phyloP scores from a whole-genome alignment of 2,329 filamentous ascomycete genomes.

The Scedosporium apiospermum region DNA sequence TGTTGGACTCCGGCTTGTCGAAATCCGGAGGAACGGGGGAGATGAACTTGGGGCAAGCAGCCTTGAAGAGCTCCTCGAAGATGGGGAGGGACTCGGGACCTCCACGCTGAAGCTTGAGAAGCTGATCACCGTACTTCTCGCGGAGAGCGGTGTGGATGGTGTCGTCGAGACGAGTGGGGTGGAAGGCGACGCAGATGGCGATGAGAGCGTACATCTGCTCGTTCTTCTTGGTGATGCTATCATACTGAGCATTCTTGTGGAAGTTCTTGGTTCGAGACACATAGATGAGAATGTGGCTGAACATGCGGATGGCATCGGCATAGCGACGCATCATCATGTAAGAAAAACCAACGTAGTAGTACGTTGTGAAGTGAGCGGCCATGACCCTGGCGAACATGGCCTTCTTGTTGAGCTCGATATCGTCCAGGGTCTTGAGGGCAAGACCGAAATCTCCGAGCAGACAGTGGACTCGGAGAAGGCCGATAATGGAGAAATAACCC shows the following conservation, averaged over 20 bases:
- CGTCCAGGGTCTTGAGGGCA: constrained; percentile 95
- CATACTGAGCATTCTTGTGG: constrained; percentile 97
- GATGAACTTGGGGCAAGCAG: constrained; percentile 99
- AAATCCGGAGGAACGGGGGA: constrained; percentile 94
- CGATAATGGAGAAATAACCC: constrained; percentile 98
- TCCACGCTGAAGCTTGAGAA: constrained; percentile 90
- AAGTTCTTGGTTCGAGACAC: constrained; percentile 99
- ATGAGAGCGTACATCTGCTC: constrained; percentile 99
- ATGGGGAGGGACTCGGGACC: constrained; percentile 91
- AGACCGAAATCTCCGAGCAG: constrained; percentile 96
- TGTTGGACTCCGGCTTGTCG: constrained; percentile 89
- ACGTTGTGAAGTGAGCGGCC: constrained; percentile 98
- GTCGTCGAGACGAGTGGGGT: constrained; percentile 93
- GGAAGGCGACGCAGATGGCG: constrained; percentile 96
- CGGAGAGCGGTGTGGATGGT: constrained; percentile 96
- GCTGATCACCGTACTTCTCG: constrained; percentile 99
- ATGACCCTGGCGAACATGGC: constrained; percentile 99
- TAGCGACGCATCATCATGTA: constrained; percentile 99
- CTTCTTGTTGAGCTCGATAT: constrained; percentile 99
- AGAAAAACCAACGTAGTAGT: constrained; percentile 99
- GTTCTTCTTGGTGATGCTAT: constrained; percentile 99
- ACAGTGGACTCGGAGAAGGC: constrained; percentile 90
- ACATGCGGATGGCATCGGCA: constrained; percentile 98
- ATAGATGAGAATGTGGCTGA: constrained; percentile 99
- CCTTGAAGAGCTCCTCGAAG: constrained; percentile 96